A percentile compares a stretch with the other conserved stretches of the same genome.
These are phyloP conservation scores for Exophiala calicioides DNA, from an alignment of 2,329 filamentous ascomycete species.

Conservation along the genomic window DNA sequence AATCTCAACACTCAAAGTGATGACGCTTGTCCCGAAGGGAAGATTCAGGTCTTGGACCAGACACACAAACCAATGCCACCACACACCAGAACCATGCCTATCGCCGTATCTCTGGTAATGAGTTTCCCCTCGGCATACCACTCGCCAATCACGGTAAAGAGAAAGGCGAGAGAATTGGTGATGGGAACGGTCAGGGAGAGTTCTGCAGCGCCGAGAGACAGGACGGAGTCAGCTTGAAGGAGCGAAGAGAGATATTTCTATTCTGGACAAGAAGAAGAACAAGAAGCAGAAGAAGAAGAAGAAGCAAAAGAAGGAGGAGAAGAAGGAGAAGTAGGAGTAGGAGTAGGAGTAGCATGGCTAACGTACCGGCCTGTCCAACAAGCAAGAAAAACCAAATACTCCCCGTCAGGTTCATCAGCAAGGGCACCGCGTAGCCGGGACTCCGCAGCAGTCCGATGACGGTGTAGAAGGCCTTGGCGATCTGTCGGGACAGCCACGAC, in stretches of 20 bases:
- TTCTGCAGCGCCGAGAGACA: constrained; percentile 54
- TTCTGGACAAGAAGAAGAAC: neutral
- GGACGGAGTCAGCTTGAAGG: neutral
- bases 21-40: no score
- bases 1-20: no score
- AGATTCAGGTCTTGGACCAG: constrained; percentile 52
- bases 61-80: constrained; percentile 83
- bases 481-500: constrained; percentile 63
- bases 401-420: constrained; percentile 86
- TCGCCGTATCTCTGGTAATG: constrained; percentile 80
- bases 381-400: constrained; percentile 96
- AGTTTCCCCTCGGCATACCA: constrained; percentile 94
- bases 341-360: no score
- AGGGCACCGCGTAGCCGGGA: constrained; percentile 79
- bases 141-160: constrained; percentile 94
- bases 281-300: neutral
- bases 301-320: constrained; percentile 17
- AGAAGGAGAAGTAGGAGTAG: constrained; percentile 19
- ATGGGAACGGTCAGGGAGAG: constrained; percentile 91
- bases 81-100: constrained; percentile 78
- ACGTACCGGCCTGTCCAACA: constrained; percentile 85
- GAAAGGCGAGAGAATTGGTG: constrained; percentile 87
- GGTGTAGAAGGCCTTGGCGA: constrained; percentile 69
- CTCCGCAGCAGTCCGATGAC: constrained; percentile 77
- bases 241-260: neutral